phyloP scores from a whole-genome alignment of 2,329 filamentous ascomycete species.

The Fusarium tricinctum region DNA sequence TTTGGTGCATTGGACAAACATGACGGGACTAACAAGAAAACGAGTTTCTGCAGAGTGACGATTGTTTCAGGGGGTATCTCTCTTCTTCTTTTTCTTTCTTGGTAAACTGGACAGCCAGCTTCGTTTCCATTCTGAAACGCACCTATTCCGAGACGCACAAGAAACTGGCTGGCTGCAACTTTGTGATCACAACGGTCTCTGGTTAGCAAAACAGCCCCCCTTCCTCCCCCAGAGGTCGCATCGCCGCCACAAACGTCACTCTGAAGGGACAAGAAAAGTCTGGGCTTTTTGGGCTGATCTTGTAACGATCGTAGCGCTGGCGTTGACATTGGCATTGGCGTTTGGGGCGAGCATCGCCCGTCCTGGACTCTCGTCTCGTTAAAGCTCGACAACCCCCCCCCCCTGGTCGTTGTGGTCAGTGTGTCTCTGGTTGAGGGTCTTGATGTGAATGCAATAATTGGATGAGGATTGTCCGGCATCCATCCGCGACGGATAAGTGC shows the following conservation, averaged over 20 bases:
- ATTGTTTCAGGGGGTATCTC: conserved; percentile 17
- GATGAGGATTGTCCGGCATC: conserved; percentile 23
- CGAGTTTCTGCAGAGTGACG: conserved; percentile 4
- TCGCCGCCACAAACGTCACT: conserved; percentile 30
- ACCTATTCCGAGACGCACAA: conserved; percentile 35
- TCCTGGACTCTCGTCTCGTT: background rate
- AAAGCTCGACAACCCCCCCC: conserved; percentile 23
- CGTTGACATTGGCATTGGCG: conserved; percentile 3
- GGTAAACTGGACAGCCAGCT: conserved; percentile 22
- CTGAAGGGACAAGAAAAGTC: background rate
- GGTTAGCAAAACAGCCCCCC: background rate
- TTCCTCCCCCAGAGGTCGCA: background rate
- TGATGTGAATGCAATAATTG: conserved; percentile 21
- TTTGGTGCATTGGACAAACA: conserved; percentile 10
- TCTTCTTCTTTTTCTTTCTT: background rate
- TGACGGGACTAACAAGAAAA: conserved; percentile 12
- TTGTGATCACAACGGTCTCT: background rate
- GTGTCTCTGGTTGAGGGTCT: conserved; percentile 22
- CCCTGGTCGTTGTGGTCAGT: conserved; percentile 14
- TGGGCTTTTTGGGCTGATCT: conserved; percentile 10
- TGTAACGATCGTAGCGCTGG: conserved; percentile 15
- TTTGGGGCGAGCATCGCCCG: too few relatives aligned
- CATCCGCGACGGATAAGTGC: conserved; percentile 36
- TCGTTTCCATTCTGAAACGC: conserved; percentile 47
- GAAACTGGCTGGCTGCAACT: conserved; percentile 13